A percentile compares a stretch with the other conserved stretches of the same genome.
Evolutionary conservation across 352 stramenopile genomes (phyloP).

Genomic region (Phytophthora cactorum): DNA sequence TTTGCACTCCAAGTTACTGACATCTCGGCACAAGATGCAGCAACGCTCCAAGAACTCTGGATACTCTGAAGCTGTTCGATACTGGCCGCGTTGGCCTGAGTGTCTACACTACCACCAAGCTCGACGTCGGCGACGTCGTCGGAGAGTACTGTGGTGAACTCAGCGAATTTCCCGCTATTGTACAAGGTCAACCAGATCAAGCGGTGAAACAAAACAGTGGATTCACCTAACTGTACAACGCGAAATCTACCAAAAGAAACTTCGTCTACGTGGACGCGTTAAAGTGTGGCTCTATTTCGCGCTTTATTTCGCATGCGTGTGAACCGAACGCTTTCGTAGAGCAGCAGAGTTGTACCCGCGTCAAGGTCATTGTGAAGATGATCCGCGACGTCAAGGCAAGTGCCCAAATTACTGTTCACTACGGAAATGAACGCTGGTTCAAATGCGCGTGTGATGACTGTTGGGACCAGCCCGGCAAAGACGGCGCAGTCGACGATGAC

Average conservation of each 20-base stretch:
- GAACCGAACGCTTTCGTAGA: conserved; percentile 11
- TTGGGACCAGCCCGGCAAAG: neutral
- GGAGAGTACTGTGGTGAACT: neutral
- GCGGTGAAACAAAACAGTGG: neutral
- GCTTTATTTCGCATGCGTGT: conserved; percentile 9
- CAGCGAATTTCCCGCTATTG: neutral
- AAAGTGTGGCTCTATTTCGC: conserved; percentile 1
- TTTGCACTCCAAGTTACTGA: neutral
- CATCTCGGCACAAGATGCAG: neutral
- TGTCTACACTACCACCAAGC: neutral
- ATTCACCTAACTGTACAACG: neutral
- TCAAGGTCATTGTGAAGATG: conserved; percentile 9
- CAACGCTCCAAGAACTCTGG: neutral
- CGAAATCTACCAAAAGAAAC: neutral
- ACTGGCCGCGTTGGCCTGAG: neutral
- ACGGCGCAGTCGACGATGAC: neutral
- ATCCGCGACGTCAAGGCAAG: conserved; percentile 2
- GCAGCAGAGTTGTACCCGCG: conserved; percentile 1
- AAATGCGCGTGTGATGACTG: conserved; percentile 5
- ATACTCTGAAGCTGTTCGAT: neutral
- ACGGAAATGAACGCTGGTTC: conserved; percentile 12
- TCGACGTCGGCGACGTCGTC: neutral
- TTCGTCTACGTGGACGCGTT: conserved; percentile 12
- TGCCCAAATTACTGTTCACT: conserved; percentile 9
- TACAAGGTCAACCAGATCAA: neutral